phyloP scores from a whole-genome alignment of 257 asterid genomes.

The Fraxinus cuspidata region DNA sequence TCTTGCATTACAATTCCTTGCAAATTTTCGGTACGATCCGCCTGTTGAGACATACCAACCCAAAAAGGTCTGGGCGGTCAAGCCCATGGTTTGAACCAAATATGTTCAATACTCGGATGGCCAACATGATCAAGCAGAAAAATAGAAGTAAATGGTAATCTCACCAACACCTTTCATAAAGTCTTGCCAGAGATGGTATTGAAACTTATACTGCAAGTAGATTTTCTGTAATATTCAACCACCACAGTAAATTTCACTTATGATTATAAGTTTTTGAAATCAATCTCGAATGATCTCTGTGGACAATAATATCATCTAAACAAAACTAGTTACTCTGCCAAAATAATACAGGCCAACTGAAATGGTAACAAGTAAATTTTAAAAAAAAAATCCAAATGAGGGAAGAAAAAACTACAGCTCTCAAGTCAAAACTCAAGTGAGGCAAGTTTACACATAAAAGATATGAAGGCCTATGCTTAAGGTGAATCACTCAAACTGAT shows the following conservation, averaged over 20 bases:
- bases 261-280: background rate
- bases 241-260: background rate
- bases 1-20: too few relatives aligned
- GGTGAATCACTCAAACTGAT: background rate
- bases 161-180: too few relatives aligned
- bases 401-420: conserved; percentile 4
- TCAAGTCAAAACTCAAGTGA: conserved; percentile 5
- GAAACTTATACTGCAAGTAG: too few relatives aligned
- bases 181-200: too few relatives aligned
- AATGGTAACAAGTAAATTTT: background rate
- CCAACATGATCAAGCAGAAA: too few relatives aligned
- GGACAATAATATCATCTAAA: background rate
- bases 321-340: background rate
- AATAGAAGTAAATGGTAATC: too few relatives aligned
- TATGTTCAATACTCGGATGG: too few relatives aligned
- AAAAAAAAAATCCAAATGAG: conserved; percentile 4
- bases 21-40: too few relatives aligned
- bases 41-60: too few relatives aligned
- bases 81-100: too few relatives aligned
- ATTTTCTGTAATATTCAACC: background rate
- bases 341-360: background rate
- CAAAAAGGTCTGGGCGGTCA: too few relatives aligned
- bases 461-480: background rate
- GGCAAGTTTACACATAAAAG: background rate
- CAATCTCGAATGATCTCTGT: background rate